Base-by-base conservation (phyloP, 192 early-diverging fungal genomes). In the Coemansia sp. region DNA sequence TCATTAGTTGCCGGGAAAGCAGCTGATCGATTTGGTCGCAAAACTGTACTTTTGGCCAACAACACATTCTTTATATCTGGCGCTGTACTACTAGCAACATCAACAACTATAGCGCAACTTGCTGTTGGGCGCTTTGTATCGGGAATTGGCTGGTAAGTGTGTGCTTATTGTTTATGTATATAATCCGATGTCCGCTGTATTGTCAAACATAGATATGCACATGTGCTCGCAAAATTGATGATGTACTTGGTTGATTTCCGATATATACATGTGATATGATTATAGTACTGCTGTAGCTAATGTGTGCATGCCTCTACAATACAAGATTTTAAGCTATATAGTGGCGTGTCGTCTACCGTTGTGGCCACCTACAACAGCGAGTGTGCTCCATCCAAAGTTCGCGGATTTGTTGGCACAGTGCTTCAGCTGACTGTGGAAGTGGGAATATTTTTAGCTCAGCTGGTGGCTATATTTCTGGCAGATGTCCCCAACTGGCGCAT, bases 311-410 rank as follows among this genome's bases (percentile, higher is more conserved):
- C 15, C 3, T n/a, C 11, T 15, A 44, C 3, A n/a, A n/a, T 44
- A 44, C 5, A 15, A 15, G 0, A 12, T 44, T n/a, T 44, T 44
- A 15, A 44, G 15, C 9, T 28, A 1, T 85, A 75, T 40, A 86
- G 89, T 31, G 93, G 93, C 34, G 72, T 89, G 9, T 57, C 77
- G 4, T 72, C 69, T 11, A 85, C 84, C 0, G 81, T 79, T 20
- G 79, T 86, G 5, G 85, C 83, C 21, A 86, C 90, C 6, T 93
- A 93, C 64, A 85, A 93, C 46, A 84, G 86, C 50, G 93, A 93
- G 68, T 85, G 92, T 49, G 78, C 89, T 0, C 88, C 93, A 2
- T 69, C 85, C 14, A 78, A 73, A 20, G 67, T 79, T 21, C 81
- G 90, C 54, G 92, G 92, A 7, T 58, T 81, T 3, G 67, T 92